phyloP scores from a whole-genome alignment of 176 grass and related monocot genomes.

The Triticum dicoccoides region DNA sequence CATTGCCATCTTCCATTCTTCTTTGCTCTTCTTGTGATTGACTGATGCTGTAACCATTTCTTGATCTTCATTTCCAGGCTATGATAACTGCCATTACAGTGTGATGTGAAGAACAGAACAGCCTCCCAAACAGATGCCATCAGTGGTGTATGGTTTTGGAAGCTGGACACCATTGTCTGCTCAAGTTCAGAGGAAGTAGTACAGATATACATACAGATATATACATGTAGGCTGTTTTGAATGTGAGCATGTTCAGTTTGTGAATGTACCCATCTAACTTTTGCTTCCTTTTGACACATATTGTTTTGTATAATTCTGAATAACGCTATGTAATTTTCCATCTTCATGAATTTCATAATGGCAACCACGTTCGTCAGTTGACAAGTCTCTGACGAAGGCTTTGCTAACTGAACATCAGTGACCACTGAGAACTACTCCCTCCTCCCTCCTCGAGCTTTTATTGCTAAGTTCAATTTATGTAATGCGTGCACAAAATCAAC shows the following conservation, averaged over 20 bases:
- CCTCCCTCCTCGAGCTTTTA: background rate
- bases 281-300: constrained; percentile 6
- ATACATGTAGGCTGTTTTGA: background rate
- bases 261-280: constrained; percentile 24
- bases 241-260: constrained; percentile 29
- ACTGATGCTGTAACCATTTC: background rate
- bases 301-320: constrained; percentile 41
- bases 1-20: background rate
- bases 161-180: background rate
- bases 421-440: background rate
- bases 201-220: background rate
- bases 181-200: constrained; percentile 16
- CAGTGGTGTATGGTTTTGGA: background rate
- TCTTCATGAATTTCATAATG: constrained; percentile 9
- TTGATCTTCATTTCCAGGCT: constrained; percentile 39
- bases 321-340: constrained; percentile 18
- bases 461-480: background rate
- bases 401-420: background rate
- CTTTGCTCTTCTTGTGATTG: background rate
- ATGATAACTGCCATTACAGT: constrained; percentile 61
- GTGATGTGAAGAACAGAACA: constrained; percentile 44
- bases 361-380: background rate
- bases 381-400: background rate
- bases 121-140: background rate
- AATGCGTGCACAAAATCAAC: background rate